A percentile compares a stretch with the other conserved stretches of the same genome.
phyloP scores from a whole-genome alignment of 2,329 filamentous ascomycete genomes.

The Aspergillus eucalypticola region DNA sequence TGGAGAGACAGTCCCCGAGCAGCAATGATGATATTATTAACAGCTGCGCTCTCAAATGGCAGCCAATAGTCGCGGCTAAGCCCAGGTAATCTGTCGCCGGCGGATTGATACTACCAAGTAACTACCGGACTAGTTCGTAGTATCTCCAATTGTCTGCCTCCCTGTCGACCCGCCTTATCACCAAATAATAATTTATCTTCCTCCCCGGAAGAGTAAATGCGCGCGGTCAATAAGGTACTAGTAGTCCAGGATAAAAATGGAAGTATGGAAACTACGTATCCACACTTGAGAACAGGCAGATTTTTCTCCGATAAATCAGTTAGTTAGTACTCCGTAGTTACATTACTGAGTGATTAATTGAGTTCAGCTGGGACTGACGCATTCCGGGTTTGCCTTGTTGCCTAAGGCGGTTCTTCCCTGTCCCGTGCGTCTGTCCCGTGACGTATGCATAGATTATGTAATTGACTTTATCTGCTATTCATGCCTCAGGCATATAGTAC shows the following conservation, averaged over 20 bases:
- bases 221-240: not conserved
- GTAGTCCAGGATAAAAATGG: not conserved
- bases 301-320: too few species aligned
- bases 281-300: too few species aligned
- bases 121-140: not conserved
- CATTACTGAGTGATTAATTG: too few species aligned
- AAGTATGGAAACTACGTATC: too few species aligned
- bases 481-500: constrained; percentile 21
- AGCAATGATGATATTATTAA: not conserved
- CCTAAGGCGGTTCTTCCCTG: constrained; percentile 14
- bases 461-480: not conserved
- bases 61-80: not conserved
- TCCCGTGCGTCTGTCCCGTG: constrained; percentile 10
- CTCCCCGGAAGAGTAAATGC: not conserved
- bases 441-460: constrained; percentile 2
- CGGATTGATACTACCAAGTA: not conserved
- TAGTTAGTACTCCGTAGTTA: too few species aligned
- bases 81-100: not conserved
- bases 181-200: not conserved
- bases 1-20: not conserved
- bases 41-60: not conserved
- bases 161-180: not conserved
- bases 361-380: not conserved
- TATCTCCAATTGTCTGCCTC: not conserved
- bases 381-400: constrained; percentile 9